Conservation (phyloP, 2,329 filamentous ascomycete species). For the Fusarium mexicanum region DNA sequence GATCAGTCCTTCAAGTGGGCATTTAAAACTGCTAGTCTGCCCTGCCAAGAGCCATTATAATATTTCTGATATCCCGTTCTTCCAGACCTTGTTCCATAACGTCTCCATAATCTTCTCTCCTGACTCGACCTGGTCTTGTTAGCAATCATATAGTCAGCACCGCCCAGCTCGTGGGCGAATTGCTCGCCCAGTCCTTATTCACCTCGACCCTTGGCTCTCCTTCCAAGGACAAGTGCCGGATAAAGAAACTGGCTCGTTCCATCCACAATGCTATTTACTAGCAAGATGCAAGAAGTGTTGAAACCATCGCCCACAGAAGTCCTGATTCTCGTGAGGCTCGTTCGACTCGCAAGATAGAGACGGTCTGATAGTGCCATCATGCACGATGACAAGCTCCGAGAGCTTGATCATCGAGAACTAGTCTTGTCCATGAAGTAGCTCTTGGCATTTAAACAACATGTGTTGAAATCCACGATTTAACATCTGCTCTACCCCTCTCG, state of each 20-base stretch:
- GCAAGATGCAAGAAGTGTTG: background rate
- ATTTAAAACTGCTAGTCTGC: background rate
- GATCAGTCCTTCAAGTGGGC: background rate
- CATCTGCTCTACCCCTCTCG: background rate
- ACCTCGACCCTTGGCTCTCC: background rate
- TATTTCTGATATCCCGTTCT: background rate
- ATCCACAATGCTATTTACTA: background rate
- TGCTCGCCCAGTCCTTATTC: background rate
- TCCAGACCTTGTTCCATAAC: background rate
- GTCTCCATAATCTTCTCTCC: background rate
- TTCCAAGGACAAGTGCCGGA: slow-evolving; percentile 1
- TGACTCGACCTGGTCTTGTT: background rate
- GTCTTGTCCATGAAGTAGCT: background rate
- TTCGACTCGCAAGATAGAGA: background rate
- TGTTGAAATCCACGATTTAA: no score
- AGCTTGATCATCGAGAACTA: background rate
- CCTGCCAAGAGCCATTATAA: background rate
- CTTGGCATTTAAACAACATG: no score
- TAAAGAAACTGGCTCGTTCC: background rate
- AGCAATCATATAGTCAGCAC: background rate
- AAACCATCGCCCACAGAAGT: background rate
- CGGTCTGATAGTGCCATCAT: slow-evolving; percentile 1
- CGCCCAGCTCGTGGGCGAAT: background rate
- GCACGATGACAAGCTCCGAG: background rate
- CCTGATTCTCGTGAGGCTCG: background rate